phyloP scores from a whole-genome alignment of 2,329 filamentous ascomycete genomes.

The Calonectria multiphialidica region DNA sequence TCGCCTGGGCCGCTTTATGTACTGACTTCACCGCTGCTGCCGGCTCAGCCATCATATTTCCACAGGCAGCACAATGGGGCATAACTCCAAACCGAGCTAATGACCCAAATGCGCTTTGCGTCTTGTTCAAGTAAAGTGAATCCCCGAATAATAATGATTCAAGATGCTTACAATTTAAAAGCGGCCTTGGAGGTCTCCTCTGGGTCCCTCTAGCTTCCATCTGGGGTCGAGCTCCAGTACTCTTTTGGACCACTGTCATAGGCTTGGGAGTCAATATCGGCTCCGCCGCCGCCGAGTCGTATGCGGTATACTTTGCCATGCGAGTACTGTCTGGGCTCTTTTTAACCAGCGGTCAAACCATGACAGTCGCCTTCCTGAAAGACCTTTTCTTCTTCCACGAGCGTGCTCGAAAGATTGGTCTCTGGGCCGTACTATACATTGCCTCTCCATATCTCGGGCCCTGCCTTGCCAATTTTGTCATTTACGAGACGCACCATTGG shows the following conservation, averaged over 20 bases:
- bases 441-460: constrained; percentile 59
- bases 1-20: constrained; percentile 25
- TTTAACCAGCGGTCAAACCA: constrained; percentile 55
- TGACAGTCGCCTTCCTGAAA: constrained; percentile 64
- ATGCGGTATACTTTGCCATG: neutral
- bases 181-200: constrained; percentile 10
- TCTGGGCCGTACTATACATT: constrained; percentile 57
- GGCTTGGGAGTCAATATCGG: constrained; percentile 2
- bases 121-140: constrained; percentile 15
- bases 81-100: constrained; percentile 10
- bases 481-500: constrained; percentile 3
- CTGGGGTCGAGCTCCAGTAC: constrained; percentile 17
- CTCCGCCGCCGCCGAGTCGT: neutral
- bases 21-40: constrained; percentile 29
- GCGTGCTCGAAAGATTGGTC: constrained; percentile 62
- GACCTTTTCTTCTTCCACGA: constrained; percentile 73
- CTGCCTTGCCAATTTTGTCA: constrained; percentile 44
- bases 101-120: neutral
- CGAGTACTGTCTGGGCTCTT: constrained; percentile 52
- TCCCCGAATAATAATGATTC: too few relatives aligned
- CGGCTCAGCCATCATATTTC: constrained; percentile 23
- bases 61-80: constrained; percentile 28
- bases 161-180: neutral
- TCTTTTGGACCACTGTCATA: constrained; percentile 15
- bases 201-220: constrained; percentile 17